phyloP scores from a whole-genome alignment of 331 rosid genomes.

The Rhamnella rubrinervis region DNA sequence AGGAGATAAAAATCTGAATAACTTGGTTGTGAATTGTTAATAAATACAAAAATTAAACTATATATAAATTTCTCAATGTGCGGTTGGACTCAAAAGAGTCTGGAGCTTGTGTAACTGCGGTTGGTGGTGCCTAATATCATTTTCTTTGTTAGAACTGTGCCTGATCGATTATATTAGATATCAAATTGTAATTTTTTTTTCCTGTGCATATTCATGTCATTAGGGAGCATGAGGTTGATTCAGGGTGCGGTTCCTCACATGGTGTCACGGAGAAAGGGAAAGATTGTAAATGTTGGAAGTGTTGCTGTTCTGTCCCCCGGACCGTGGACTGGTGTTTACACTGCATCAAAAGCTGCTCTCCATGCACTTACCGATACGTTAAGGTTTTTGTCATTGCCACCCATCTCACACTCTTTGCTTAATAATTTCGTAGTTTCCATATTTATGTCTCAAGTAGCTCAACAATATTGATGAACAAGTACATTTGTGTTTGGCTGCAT shows the following conservation, averaged over 20 bases:
- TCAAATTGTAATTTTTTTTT: not conserved
- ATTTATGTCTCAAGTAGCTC: not conserved
- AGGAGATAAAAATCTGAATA: no score
- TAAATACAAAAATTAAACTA: no score
- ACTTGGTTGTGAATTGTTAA: no score
- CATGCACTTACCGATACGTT: constrained; percentile 72
- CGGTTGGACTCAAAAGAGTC: no score
- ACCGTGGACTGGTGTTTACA: constrained; percentile 78
- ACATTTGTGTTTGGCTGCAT: not conserved
- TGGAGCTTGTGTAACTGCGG: no score
- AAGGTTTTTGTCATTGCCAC: constrained; percentile 42
- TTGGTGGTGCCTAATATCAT: no score
- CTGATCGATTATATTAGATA: no score
- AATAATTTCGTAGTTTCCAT: not conserved
- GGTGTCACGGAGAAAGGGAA: constrained; percentile 70
- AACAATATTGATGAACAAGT: no score
- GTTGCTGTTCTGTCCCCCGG: constrained; percentile 57
- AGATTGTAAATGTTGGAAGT: constrained; percentile 79
- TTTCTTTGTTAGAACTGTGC: no score
- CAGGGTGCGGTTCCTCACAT: constrained; percentile 88
- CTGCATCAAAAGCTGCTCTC: constrained; percentile 80
- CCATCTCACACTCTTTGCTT: not conserved
- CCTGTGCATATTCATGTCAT: not conserved
- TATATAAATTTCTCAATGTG: no score
- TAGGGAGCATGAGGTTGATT: constrained; percentile 80